These are phyloP conservation scores for Bombardia bombarda DNA, from an alignment of 495 filamentous ascomycete genomes.

Conservation along the genomic window DNA sequence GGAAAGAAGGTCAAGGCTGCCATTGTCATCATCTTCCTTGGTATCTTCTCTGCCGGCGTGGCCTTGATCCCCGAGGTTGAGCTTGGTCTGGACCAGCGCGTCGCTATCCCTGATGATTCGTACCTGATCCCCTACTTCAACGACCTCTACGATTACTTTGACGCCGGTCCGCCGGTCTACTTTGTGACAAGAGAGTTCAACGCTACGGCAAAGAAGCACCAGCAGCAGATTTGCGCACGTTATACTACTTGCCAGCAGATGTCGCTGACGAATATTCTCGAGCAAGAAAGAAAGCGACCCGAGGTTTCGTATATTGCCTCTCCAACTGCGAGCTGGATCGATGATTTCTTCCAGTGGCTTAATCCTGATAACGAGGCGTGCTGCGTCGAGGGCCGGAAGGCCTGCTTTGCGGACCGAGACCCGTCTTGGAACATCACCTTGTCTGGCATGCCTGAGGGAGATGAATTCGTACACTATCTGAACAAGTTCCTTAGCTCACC, in stretches of 20 bases:
- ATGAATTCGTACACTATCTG: constrained; percentile 81
- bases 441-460: constrained; percentile 81
- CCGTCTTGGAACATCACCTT: constrained; percentile 84
- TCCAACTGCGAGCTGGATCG: constrained; percentile 91
- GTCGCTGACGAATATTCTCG: constrained; percentile 79
- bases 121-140: constrained; percentile 94
- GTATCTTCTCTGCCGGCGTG: constrained; percentile 76
- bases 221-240: constrained; percentile 82
- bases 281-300: constrained; percentile 84
- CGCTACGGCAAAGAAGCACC: constrained; percentile 60
- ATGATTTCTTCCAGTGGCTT: constrained; percentile 94
- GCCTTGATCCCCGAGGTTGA: constrained; percentile 76
- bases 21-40: constrained; percentile 73
- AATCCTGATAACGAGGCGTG: constrained; percentile 77
- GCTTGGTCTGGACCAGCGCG: constrained; percentile 87
- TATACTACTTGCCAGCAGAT: constrained; percentile 79
- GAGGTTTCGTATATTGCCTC: constrained; percentile 88
- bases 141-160: constrained; percentile 87
- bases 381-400: constrained; percentile 55
- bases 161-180: constrained; percentile 87
- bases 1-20: constrained; percentile 67
- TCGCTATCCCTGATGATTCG: constrained; percentile 85
- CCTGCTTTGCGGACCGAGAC: constrained; percentile 69
- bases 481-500: constrained; percentile 74
- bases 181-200: constrained; percentile 84